Base-by-base conservation (phyloP, 78 protist genomes). In the Pelomyxa schiedti region DNA sequence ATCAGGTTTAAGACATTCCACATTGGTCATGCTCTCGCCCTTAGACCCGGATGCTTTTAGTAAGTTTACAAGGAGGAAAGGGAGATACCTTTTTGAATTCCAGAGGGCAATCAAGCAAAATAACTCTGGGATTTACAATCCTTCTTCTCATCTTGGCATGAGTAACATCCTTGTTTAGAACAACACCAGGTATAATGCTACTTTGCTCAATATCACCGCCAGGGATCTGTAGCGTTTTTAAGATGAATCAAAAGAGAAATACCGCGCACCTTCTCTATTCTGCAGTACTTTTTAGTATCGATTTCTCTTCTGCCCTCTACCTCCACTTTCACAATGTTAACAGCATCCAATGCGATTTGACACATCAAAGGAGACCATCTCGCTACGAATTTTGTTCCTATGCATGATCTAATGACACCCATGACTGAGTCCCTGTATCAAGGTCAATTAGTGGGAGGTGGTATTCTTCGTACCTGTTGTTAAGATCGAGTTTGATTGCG, bases 1-100 rank as follows among this genome's bases (percentile, higher is more conserved):
- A 32, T 78, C 81, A 37, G 87, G 94, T 53, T 93, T 81, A n/a
- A 81, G 70, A 37, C 95, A 26, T 75, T 95, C 99, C 28, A 95
- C 86, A 84, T 82, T 86, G 39, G 97, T 94, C 86, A 86, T 88
- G 30, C 82, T 64, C 88, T 97, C 99, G 41, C 92, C 97, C 90
- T n/a, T n/a, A n/a, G n/a, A n/a, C n/a, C n/a, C n/a, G n/a, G n/a
- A n/a, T n/a, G n/a, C n/a, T n/a, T n/a, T n/a, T n/a, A n/a, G n/a
- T n/a, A n/a, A n/a, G n/a, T n/a, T n/a, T n/a, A n/a, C n/a, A n/a
- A n/a, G n/a, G n/a, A n/a, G n/a, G n/a, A n/a, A n/a, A n/a, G n/a
- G n/a, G n/a, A n/a, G n/a, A n/a, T n/a, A n/a, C n/a, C n/a, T 98
- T 98, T 82, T 90, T 93, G 89, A 96, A 98, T 81, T 98, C 99